Evolutionary conservation across 2,329 filamentous ascomycete species (phyloP), one percentile per base, ranked within the genome.

Genomic region (Teratosphaeria epicoccoides): DNA sequence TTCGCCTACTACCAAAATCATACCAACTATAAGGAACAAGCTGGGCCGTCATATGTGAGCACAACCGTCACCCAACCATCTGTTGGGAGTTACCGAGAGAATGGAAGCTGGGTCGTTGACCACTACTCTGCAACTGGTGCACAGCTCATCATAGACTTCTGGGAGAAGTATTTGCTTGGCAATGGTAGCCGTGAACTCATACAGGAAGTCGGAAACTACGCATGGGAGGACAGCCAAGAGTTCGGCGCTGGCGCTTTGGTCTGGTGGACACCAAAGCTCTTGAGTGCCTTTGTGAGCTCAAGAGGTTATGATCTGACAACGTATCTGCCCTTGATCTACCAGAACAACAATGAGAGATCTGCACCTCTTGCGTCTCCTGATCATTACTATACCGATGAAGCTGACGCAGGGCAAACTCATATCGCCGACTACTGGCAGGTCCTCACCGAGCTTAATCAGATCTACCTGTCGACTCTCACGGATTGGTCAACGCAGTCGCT

Each of bases 211-310:
- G 67, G 64, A 9, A 62, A 66, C 26, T 67, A 67, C 28, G 64
- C 58, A 2, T 69, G 66, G 66, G 66, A 69, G 57, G 66, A 68
- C 49, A 63, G 59, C 46, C 60, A 63, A 53, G 66, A 69, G 43
- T 61, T 66, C 17, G 56, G 58, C 3, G 60, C 61, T 12, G 54
- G 59, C 3, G 51, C 54, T 1, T 26, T 61, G 2, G 52, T 54
- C n/a, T 61, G 55, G 53, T 63, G 60, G 60, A 68, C 63, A 0
- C 62, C 61, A 1, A 54, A 51, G 3, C 53, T 68, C 2, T 40
- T 60, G 0, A 37, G 55, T 2, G 52, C 51, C 2, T 69, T 69
- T 47, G 25, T 60, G 7, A 24, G 52, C 2, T 49, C 49, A 5
- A 52, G 58, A 6, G 64, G 62, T 20, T 69, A 69, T 52, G 55